Evolutionary conservation across 2,329 filamentous ascomycete species (phyloP).

Genomic region (Pestalotiopsis sp.): DNA sequence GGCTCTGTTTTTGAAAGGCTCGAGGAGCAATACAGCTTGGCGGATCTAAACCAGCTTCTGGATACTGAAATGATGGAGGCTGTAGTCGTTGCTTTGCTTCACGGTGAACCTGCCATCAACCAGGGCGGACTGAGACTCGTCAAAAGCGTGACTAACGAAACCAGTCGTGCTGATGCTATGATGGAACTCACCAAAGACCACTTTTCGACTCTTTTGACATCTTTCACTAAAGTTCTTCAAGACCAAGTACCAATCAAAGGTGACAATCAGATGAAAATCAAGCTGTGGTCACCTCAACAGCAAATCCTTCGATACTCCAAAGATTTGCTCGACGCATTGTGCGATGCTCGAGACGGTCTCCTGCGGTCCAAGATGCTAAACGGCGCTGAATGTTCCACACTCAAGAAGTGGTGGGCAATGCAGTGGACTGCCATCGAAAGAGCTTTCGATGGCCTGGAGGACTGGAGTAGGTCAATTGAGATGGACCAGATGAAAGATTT

Average conservation of each 20-base stretch:
- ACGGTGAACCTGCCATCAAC: constrained; percentile 77
- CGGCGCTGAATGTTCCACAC: constrained; percentile 62
- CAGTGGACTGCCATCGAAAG: constrained; percentile 82
- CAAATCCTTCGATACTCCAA: constrained; percentile 60
- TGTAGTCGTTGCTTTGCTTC: constrained; percentile 79
- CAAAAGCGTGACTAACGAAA: constrained; percentile 77
- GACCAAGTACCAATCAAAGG: constrained; percentile 42
- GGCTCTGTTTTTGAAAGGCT: constrained; percentile 77
- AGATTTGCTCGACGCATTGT: constrained; percentile 59
- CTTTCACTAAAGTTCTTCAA: constrained; percentile 45
- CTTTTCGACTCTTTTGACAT: constrained; percentile 45
- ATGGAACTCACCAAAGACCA: constrained; percentile 47
- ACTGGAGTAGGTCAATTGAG: constrained; percentile 78
- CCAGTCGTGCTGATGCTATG: constrained; percentile 54
- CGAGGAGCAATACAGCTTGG: constrained; percentile 69
- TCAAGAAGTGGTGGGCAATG: constrained; percentile 80
- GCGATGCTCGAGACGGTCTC: constrained; percentile 58
- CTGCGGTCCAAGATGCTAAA: constrained; percentile 59
- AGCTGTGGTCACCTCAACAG: constrained; percentile 60
- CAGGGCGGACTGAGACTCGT: constrained; percentile 81
- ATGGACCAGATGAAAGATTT: constrained; percentile 86
- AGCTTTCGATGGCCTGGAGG: constrained; percentile 81
- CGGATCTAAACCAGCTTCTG: constrained; percentile 68
- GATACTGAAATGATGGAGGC: constrained; percentile 71
- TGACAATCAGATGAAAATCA: constrained; percentile 42